Conservation (phyloP, 345 rosid species). For the Linum tenue region DNA sequence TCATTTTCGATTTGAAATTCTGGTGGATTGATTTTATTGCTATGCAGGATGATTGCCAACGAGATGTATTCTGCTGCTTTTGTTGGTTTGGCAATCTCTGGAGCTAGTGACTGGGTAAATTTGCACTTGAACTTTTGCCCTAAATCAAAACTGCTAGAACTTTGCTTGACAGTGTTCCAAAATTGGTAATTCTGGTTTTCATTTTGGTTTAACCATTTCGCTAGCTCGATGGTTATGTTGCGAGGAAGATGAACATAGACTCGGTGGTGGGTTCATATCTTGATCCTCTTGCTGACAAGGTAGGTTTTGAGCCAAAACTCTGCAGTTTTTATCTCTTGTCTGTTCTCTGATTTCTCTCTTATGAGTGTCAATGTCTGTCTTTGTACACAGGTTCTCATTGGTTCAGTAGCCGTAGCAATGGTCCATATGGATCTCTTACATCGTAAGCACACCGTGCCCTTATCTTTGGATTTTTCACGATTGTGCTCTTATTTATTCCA, state of each 20-base stretch:
- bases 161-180: background rate
- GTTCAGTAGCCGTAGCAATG: conserved; percentile 85
- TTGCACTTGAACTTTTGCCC: background rate
- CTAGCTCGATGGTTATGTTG: conserved; percentile 86
- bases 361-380: background rate
- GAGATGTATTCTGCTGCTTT: conserved; percentile 73
- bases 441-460: conserved; percentile 34
- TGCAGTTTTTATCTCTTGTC: background rate
- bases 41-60: conserved; percentile 67
- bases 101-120: conserved; percentile 82
- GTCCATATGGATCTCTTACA: conserved; percentile 72
- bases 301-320: conserved; percentile 13
- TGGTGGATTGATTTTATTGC: background rate
- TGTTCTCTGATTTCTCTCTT: too few species aligned
- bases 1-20: background rate
- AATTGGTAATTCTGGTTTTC: conserved; percentile 4
- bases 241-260: conserved; percentile 78
- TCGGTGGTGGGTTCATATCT: conserved; percentile 97
- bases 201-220: conserved; percentile 8
- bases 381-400: conserved; percentile 68
- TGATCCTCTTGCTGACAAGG: conserved; percentile 99
- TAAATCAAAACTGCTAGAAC: too few species aligned
- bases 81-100: conserved; percentile 63
- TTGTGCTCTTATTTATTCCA: background rate
- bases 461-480: background rate